Evolutionary conservation across 2,329 filamentous ascomycete genomes (phyloP).

Genomic region (Penicillium sp.): DNA sequence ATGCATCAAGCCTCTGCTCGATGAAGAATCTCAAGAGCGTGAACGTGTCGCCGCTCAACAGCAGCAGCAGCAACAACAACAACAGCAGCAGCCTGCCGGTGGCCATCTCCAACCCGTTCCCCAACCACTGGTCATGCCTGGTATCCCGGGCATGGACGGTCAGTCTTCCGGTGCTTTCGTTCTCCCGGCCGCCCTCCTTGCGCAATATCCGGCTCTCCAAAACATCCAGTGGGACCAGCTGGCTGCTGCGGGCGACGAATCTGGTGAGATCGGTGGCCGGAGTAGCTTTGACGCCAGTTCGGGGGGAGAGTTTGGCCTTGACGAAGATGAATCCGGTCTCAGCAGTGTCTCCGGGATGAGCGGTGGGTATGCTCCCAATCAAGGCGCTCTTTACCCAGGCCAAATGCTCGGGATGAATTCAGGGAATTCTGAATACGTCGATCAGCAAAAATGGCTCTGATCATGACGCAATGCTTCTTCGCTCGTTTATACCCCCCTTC

Average conservation of each 20-base stretch:
- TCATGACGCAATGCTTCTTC: constrained; percentile 7
- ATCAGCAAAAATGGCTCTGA: constrained; percentile 25
- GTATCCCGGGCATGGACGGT: constrained; percentile 55
- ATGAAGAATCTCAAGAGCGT: constrained; percentile 82
- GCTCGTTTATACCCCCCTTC: constrained; percentile 4
- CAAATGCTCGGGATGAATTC: constrained; percentile 28
- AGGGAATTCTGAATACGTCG: constrained; percentile 22
- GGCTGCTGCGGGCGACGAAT: constrained; percentile 53
- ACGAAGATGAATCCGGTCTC: constrained; percentile 39
- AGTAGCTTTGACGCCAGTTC: constrained; percentile 47
- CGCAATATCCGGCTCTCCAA: constrained; percentile 90
- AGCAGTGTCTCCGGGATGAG: constrained; percentile 31
- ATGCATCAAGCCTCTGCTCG: constrained; percentile 93
- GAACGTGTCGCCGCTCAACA: constrained; percentile 71
- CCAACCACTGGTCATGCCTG: constrained; percentile 56
- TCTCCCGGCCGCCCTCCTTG: constrained; percentile 79
- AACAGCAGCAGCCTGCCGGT: constrained; percentile 54
- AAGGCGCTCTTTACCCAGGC: constrained; percentile 27
- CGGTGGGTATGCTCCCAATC: constrained; percentile 29
- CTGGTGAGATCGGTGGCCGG: constrained; percentile 58
- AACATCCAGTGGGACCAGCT: constrained; percentile 81
- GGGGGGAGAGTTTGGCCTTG: constrained; percentile 39
- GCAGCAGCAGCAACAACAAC: constrained; percentile 54
- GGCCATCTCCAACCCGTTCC: constrained; percentile 54
- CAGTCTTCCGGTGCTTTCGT: constrained; percentile 57